Conservation (phyloP, 345 rosid species). For the Sonneratia alba region DNA sequence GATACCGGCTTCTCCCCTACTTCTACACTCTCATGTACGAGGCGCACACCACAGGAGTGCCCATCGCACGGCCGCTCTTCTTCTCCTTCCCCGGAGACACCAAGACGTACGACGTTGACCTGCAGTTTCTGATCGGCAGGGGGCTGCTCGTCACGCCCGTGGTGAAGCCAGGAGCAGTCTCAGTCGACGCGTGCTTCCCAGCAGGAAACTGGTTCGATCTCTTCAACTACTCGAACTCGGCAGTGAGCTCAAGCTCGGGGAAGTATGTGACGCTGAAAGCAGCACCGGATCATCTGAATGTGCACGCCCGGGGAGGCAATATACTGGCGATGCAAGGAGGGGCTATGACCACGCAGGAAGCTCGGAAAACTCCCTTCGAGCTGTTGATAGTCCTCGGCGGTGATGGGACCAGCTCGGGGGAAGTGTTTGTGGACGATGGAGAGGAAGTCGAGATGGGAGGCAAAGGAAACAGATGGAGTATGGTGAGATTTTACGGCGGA, state of each 20-base stretch:
- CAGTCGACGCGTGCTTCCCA: conserved; percentile 52
- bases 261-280: conserved; percentile 31
- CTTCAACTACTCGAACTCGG: conserved; percentile 41
- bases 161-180: conserved; percentile 19
- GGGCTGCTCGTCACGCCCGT: conserved; percentile 59
- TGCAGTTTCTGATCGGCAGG: conserved; percentile 52
- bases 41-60: conserved; percentile 48
- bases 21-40: conserved; percentile 59
- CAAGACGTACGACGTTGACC: conserved; percentile 33
- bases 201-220: conserved; percentile 65
- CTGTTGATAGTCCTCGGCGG: conserved; percentile 39
- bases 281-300: conserved; percentile 44
- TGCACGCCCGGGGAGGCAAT: conserved; percentile 53
- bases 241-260: conserved; percentile 25
- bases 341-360: conserved; percentile 46
- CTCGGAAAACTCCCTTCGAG: conserved; percentile 41
- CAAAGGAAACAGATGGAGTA: conserved; percentile 36
- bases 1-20: conserved; percentile 57
- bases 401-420: conserved; percentile 33
- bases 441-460: conserved; percentile 47
- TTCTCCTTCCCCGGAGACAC: conserved; percentile 57
- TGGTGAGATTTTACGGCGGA: conserved; percentile 31
- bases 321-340: conserved; percentile 66
- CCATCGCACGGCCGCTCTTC: conserved; percentile 70
- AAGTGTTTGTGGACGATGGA: conserved; percentile 57